Conservation (phyloP, 2,329 filamentous ascomycete genomes). For the Fusarium chlamydosporum region DNA sequence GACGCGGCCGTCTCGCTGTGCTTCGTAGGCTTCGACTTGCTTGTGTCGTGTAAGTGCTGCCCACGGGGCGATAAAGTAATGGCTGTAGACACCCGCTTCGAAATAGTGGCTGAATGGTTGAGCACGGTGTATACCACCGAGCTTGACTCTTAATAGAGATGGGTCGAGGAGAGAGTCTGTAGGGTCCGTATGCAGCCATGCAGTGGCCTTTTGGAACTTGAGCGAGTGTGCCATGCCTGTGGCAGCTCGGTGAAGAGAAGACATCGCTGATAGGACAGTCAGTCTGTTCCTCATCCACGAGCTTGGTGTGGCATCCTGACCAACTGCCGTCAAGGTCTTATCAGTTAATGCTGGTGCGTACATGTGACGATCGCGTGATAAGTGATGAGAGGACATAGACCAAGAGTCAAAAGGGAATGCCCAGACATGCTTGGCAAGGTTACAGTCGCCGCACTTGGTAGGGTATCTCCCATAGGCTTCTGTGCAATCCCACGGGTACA, state of each 20-base stretch:
- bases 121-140: slow-evolving; percentile 60
- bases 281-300: slow-evolving; percentile 57
- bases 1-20: slow-evolving; percentile 32
- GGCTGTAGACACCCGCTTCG: slow-evolving; percentile 51
- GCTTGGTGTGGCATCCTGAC: slow-evolving; percentile 36
- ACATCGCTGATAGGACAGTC: slow-evolving; percentile 53
- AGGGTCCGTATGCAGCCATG: slow-evolving; percentile 53
- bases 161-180: slow-evolving; percentile 28
- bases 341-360: slow-evolving; percentile 51
- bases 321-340: slow-evolving; percentile 24
- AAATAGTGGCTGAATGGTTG: slow-evolving; percentile 59
- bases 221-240: slow-evolving; percentile 55
- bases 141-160: slow-evolving; percentile 53
- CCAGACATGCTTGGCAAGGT: slow-evolving; percentile 61
- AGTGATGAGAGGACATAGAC: slow-evolving; percentile 59
- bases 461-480: slow-evolving; percentile 59
- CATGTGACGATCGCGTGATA: slow-evolving; percentile 54
- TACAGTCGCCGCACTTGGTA: slow-evolving; percentile 57
- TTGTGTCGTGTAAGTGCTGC: slow-evolving; percentile 34
- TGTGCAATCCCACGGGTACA: slow-evolving; percentile 65
- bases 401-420: slow-evolving; percentile 62
- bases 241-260: slow-evolving; percentile 53
- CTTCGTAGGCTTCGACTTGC: slow-evolving; percentile 46
- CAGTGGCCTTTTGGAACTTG: slow-evolving; percentile 51
- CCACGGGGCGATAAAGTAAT: slow-evolving; percentile 53